phyloP scores from a whole-genome alignment of 1,139 yeast species.

The Debaryomyces sp. region DNA sequence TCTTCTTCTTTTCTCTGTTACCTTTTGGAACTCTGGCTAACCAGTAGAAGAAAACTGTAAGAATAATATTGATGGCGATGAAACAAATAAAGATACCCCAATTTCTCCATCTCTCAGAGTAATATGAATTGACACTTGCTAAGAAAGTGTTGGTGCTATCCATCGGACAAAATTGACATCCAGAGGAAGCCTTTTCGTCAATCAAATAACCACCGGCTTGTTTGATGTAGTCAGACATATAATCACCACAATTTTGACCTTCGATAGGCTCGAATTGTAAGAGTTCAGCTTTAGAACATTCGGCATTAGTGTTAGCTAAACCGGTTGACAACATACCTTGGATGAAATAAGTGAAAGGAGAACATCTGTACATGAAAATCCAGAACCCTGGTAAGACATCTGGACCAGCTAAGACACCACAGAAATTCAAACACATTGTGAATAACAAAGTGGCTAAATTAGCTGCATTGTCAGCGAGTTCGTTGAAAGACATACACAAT shows the following conservation, averaged over 20 bases:
- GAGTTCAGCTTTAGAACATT: conserved; percentile 30
- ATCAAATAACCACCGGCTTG: conserved; percentile 53
- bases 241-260: conserved; percentile 58
- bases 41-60: conserved; percentile 66
- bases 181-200: conserved; percentile 43
- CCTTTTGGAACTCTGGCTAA: conserved; percentile 74
- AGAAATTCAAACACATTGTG: conserved; percentile 71
- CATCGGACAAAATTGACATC: conserved; percentile 56
- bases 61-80: conserved; percentile 54
- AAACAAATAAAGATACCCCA: conserved; percentile 56
- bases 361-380: conserved; percentile 63
- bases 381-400: conserved; percentile 50
- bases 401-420: conserved; percentile 78
- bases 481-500: conserved; percentile 60
- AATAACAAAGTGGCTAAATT: conserved; percentile 64
- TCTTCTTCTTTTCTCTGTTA: conserved; percentile 25
- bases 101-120: conserved; percentile 66
- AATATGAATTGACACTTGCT: conserved; percentile 40
- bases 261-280: conserved; percentile 35
- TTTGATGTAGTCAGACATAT: conserved; percentile 47
- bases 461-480: conserved; percentile 75
- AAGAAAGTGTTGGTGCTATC: conserved; percentile 55
- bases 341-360: conserved; percentile 67
- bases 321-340: conserved; percentile 32
- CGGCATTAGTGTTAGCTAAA: conserved; percentile 27